Conservation (phyloP, 768 basidiomycete genomes). For the Leccinum barrowsii region DNA sequence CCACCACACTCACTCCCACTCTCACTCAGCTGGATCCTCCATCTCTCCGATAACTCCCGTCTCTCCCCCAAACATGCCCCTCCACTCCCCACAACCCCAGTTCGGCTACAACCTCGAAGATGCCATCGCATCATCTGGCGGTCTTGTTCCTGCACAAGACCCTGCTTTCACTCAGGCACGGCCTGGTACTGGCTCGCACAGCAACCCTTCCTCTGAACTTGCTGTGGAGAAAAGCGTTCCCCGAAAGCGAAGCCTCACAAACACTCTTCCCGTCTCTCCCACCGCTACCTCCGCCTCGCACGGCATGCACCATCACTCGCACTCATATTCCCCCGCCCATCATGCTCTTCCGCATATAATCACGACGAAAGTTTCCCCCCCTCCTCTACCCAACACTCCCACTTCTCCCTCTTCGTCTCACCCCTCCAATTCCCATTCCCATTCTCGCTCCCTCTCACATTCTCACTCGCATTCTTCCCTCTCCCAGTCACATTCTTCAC, state of each 20-base stretch:
- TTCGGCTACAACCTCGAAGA: slow-evolving; percentile 53
- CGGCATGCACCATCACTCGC: slow-evolving; percentile 24
- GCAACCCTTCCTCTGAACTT: slow-evolving; percentile 45
- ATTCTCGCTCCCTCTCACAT: slow-evolving; percentile 17
- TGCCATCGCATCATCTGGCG: slow-evolving; percentile 23
- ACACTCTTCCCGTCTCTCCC: slow-evolving; percentile 35
- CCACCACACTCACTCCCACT: slow-evolving; percentile 20
- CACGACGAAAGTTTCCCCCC: slow-evolving; percentile 30
- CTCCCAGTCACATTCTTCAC: slow-evolving; percentile 18
- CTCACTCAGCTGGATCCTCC: slow-evolving; percentile 25
- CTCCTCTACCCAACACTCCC: slow-evolving; percentile 24
- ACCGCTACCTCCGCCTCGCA: slow-evolving; percentile 8
- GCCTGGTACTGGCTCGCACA: slow-evolving; percentile 37
- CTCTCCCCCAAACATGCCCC: slow-evolving; percentile 44
- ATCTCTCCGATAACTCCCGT: slow-evolving; percentile 59
- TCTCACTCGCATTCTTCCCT: slow-evolving; percentile 24
- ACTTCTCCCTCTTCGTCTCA: slow-evolving; percentile 24
- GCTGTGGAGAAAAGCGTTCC: slow-evolving; percentile 50
- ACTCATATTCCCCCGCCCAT: slow-evolving; percentile 21
- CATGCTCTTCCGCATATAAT: slow-evolving; percentile 27
- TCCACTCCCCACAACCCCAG: slow-evolving; percentile 40
- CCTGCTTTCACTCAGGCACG: slow-evolving; percentile 31
- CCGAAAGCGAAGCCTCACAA: slow-evolving; percentile 63
- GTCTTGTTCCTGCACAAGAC: slow-evolving; percentile 28
- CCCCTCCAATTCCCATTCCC: slow-evolving; percentile 21